Base-by-base conservation (phyloP, 805 yeast genomes). In the Blastobotrys chiropterorum region DNA sequence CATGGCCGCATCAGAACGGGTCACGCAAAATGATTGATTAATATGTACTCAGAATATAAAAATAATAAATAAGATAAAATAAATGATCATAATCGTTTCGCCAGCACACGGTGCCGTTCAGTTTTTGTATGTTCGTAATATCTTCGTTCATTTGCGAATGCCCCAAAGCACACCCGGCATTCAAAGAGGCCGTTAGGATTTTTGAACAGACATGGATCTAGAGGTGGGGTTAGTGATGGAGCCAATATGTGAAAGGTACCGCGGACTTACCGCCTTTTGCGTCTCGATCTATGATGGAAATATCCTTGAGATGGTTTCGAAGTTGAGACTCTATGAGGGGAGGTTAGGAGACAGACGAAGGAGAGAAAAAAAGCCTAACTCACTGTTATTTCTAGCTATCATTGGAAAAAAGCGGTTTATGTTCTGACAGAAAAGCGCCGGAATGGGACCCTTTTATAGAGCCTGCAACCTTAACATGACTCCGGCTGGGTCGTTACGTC, bases 151-250 rank as follows among this genome's bases (percentile, higher is more conserved):
- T 42, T 42, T 26, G 46, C 51, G 20, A 42, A 41, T 15, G 46
- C 46, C 6, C 19, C 38, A 31, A 42, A 48, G 30, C 51, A 48
- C 3, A 48, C 42, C 19, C 39, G 16, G 47, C 51, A 48, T 34
- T 48, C 51, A 31, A 21, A 48, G 3, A 48, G n/a, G 11, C 51
- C 51, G 15, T 44, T 21, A 13, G 34, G 47, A 3, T 21, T 22
- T 3, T n/a, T 14, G 34, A 26, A 44, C 3, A 44, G 39, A 17
- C 34, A 44, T 14, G 47, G 47, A 17, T 44, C 47, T 40, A 26
- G 34, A 26, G 11, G 34, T n/a, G n/a, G 11, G 8, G 11, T 26
- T 26, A 26, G 34, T 11, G 5, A 40, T 15, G 41, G 20, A 40
- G 14, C 14, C 8, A 6, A 40, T 11, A 40, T 2, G 15, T 14